Percentiles rank a stretch among this genome's conserved stretches.
Conservation (phyloP, 2,329 filamentous ascomycete genomes). For the Penicillium sp. region DNA sequence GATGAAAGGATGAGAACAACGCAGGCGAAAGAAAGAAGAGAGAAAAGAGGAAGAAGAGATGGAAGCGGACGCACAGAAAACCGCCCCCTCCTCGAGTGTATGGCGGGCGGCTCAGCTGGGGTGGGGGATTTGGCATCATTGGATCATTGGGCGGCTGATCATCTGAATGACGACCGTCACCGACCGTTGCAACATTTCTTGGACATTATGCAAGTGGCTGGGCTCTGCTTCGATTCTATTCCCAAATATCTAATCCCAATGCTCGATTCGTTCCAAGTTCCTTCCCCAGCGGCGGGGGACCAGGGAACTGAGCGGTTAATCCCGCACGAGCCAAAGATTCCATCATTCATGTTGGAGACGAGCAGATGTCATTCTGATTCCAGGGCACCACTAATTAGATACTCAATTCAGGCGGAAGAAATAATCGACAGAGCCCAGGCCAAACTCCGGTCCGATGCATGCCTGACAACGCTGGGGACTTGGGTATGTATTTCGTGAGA, state of each 20-base stretch:
- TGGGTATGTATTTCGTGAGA: background rate
- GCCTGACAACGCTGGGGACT: background rate
- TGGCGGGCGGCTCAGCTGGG: slow-evolving; percentile 30
- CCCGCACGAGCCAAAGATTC: slow-evolving; percentile 20
- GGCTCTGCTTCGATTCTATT: background rate
- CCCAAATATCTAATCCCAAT: background rate
- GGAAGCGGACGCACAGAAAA: slow-evolving; percentile 13
- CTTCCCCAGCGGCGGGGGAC: background rate
- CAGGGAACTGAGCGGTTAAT: slow-evolving; percentile 22
- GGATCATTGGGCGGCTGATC: slow-evolving; percentile 24
- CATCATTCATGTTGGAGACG: background rate
- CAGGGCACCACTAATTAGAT: background rate
- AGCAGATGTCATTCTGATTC: background rate
- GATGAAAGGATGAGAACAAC: slow-evolving; percentile 4
- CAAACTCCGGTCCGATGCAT: background rate
- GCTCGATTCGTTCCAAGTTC: background rate
- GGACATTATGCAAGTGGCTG: slow-evolving; percentile 7
- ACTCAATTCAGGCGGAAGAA: background rate
- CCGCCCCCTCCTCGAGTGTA: slow-evolving; percentile 7
- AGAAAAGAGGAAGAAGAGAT: slow-evolving; percentile 12
- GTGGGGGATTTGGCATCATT: slow-evolving; percentile 24
- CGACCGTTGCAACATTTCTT: background rate
- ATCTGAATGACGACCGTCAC: slow-evolving; percentile 13
- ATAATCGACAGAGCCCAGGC: background rate
- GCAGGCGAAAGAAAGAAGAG: slow-evolving; percentile 10